phyloP scores from a whole-genome alignment of 208 protist species.

The Trypanosoma caninum region DNA sequence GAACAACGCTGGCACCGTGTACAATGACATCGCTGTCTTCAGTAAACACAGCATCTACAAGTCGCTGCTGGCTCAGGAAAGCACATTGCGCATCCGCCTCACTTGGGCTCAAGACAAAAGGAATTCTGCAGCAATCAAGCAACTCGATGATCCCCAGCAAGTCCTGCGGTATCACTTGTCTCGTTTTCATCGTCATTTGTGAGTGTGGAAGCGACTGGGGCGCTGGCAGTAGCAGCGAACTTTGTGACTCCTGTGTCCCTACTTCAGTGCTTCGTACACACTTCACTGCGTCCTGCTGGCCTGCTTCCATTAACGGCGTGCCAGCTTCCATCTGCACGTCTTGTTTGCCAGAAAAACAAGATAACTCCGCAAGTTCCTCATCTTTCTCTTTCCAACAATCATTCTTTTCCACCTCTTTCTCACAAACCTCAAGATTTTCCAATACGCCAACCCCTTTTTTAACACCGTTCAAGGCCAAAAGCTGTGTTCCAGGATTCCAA shows the following conservation, averaged over 20 bases:
- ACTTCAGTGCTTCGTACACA: neutral
- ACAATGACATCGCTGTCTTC: conserved; percentile 96
- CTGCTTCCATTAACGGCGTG: too few relatives aligned
- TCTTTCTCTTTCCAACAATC: neutral
- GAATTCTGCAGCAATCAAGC: conserved; percentile 79
- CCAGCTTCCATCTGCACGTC: neutral
- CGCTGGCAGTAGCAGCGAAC: neutral
- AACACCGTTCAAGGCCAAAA: neutral
- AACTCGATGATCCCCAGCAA: conserved; percentile 74
- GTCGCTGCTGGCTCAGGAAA: conserved; percentile 55
- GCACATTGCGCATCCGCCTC: conserved; percentile 96
- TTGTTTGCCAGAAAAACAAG: neutral
- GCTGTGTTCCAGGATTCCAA: conserved; percentile 43
- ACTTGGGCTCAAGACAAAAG: conserved; percentile 81
- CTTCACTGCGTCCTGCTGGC: too few relatives aligned
- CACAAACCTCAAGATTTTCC: neutral
- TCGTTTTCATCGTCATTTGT: neutral
- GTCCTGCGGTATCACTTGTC: conserved; percentile 51
- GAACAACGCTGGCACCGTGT: conserved; percentile 90
- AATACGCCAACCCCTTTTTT: neutral
- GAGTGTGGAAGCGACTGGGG: neutral
- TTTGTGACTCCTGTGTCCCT: neutral
- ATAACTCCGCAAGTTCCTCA: neutral
- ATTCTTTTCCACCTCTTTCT: neutral
- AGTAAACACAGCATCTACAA: conserved; percentile 95